Evolutionary conservation across 2,329 filamentous ascomycete genomes (phyloP), one percentile per base, ranked within the genome.

Genomic region (Botrytis paeoniae): DNA sequence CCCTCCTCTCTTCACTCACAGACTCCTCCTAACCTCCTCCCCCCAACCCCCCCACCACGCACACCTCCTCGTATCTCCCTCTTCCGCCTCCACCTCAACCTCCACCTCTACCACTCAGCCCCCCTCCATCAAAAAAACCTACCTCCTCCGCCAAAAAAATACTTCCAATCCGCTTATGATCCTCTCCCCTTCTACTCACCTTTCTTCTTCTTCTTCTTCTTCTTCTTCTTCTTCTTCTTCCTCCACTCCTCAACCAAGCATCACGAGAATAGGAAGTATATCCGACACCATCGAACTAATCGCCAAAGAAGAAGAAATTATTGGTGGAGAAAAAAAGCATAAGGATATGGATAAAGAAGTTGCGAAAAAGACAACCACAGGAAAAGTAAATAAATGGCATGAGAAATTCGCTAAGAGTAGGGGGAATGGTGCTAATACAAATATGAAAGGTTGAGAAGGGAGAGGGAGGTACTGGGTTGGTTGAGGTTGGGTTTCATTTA

Each of bases 151-250:
- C 43, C 89, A 91, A 78, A 91, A 91, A 80, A 91, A 91, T 80
- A 91, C 89, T 0, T 91, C 89, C 63, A 91, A 91, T 78, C 86
- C 87, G n/a, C 83, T 91, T 64, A 86, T 91, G 77, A 80, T 91
- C 4, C 82, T 91, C 45, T 79, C 82, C 82, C 84, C 29, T 80
- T 80, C 79, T 0, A 78, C 77, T 1, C 41, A 62, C 4, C 75
- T 78, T n/a, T 51, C 41, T 43, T 45, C n/a, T 2, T 3, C 79
- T 12, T 78, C 77, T n/a, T n/a, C 39, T 39, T 39, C 37, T 39
- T 39, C 20, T 48, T n/a, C 48, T 6, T 14, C 48, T 14, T 5
- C 25, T 1, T 45, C 43, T 1, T 45, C n/a, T 2, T 3, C 79
- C 14, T 78, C 77, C 41, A 80, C 80, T 18, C 77, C 81, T 12